Evolutionary conservation across 1,284 basidiomycete species (phyloP), one percentile per base, ranked within the genome.

Genomic region (Puccinia coronata): DNA sequence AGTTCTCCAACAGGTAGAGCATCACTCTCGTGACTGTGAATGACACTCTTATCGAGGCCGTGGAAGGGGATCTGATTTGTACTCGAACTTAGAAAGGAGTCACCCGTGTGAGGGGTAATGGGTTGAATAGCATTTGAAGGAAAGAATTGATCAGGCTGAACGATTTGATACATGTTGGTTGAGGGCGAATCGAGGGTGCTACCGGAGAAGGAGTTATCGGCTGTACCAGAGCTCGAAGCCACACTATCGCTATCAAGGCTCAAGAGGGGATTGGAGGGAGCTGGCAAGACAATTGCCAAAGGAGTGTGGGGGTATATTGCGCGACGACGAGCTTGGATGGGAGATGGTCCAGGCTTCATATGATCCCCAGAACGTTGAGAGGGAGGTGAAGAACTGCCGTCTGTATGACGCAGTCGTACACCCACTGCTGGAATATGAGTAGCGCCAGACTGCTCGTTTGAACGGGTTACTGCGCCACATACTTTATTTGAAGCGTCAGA

Each of bases 81-180:
- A 49, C 6, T 73, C 25, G 47, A 63, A 39, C 39, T 31, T 31
- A 49, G 41, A 31, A 18, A 76, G n/a, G 73, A 76, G n/a, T 49
- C 47, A 34, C 39, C 55, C 2, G 20, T 63, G 14, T 49, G 43
- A 16, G 59, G 41, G 2, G 55, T 63, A 28, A 80, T 59, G 55
- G 65, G 57, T 2, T 65, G 57, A 31, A 80, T 63, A 43, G 55
- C 36, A 73, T 51, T 43, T n/a, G 57, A 73, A 73, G 78, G 70
- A 73, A 70, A 80, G 59, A 80, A 70, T 61, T 57, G 47, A 59
- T 70, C 43, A 71, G 77, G 77, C 41, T 80, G 77, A 9, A 80
- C 34, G 34, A 80, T 71, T 80, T 80, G 78, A 72, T 65, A 72
- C 67, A 71, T 72, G 43, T 36, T 73, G 20, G 70, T n/a, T 31